A percentile compares a stretch with the other conserved stretches of the same genome.
These are phyloP conservation scores for Phytophthora podocarpi DNA, from an alignment of 352 stramenopile genomes.

Conservation along the genomic window DNA sequence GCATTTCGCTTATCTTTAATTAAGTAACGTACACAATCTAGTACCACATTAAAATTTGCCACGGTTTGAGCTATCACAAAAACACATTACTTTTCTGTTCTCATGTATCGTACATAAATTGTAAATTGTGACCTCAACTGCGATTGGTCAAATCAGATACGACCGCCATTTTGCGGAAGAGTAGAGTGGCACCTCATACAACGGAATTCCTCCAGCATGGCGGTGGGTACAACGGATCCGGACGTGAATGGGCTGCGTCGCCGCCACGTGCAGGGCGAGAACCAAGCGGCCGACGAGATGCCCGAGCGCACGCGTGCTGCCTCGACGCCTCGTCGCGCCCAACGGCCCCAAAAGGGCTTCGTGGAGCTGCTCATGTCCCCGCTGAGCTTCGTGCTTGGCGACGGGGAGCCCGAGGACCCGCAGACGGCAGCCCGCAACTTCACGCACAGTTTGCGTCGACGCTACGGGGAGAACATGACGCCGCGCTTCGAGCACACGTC, in stretches of 20 bases:
- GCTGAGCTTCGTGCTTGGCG: constrained; percentile 74
- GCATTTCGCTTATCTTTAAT: constrained; percentile 20
- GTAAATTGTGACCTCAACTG: neutral
- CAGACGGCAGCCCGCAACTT: constrained; percentile 64
- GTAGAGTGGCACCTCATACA: constrained; percentile 7
- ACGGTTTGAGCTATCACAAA: no score
- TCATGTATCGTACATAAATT: no score
- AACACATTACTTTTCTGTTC: no score
- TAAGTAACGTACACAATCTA: neutral
- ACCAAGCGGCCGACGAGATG: neutral
- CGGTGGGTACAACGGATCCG: constrained; percentile 17
- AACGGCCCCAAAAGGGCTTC: constrained; percentile 57
- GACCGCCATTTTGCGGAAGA: constrained; percentile 10
- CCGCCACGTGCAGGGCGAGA: constrained; percentile 36
- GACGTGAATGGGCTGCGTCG: constrained; percentile 36
- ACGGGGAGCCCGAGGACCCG: constrained; percentile 70
- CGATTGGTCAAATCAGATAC: constrained; percentile 15
- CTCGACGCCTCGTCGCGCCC: neutral
- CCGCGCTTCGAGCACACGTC: constrained; percentile 82
- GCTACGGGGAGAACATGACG: constrained; percentile 58
- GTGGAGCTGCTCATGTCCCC: constrained; percentile 80
- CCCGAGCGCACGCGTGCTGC: neutral
- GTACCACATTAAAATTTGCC: no score
- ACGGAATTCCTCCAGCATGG: constrained; percentile 24
- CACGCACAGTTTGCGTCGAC: constrained; percentile 52